Evolutionary conservation across 2,329 filamentous ascomycete species (phyloP), one percentile per base, ranked within the genome.

Genomic region (Diaporthe ilicicola): DNA sequence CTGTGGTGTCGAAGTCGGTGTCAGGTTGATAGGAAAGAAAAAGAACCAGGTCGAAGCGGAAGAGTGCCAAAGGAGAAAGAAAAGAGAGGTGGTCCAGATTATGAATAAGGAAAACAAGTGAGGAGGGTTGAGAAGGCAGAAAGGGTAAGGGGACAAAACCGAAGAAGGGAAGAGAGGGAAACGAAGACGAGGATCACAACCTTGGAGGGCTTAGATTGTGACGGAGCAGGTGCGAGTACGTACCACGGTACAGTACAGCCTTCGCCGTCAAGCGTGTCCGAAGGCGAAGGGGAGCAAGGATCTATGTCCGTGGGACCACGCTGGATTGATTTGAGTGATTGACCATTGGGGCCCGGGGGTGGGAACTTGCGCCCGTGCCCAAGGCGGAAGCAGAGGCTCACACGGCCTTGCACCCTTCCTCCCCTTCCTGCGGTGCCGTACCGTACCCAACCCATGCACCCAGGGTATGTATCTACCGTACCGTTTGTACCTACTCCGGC

Each of bases 141-240:
- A 71, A 70, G 71, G 61, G 50, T 70, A 62, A 71, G 64, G 50
- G 50, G 51, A 48, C 24, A 48, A 48, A 44, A 29, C 24, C 24
- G 29, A 50, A 24, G 39, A 50, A 61, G 53, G 48, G 42, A 59
- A 46, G 39, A 65, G 56, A 70, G 64, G 61, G 61, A 65, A 65
- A 44, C 24, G 59, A 62, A 29, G 69, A 70, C 39, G 62, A 72
- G 68, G 68, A 72, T 67, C 62, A 22, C 62, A 70, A 62, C 71
- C 71, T 68, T 68, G 71, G 34, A 70, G 64, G 71, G 71, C 71
- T 73, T 73, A 73, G 71, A 73, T 70, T 68, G 65, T 59, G 54
- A 68, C 53, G 53, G 65, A 50, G 39, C 27, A 55, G 27, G 50
- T 67, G 48, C 64, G 39, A 39, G 51, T 56, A 56, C 65, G 46